Percentiles rank a stretch among this genome's conserved stretches.
Evolutionary conservation across 805 yeast species (phyloP).

Genomic region (Suhomyces emberorum): DNA sequence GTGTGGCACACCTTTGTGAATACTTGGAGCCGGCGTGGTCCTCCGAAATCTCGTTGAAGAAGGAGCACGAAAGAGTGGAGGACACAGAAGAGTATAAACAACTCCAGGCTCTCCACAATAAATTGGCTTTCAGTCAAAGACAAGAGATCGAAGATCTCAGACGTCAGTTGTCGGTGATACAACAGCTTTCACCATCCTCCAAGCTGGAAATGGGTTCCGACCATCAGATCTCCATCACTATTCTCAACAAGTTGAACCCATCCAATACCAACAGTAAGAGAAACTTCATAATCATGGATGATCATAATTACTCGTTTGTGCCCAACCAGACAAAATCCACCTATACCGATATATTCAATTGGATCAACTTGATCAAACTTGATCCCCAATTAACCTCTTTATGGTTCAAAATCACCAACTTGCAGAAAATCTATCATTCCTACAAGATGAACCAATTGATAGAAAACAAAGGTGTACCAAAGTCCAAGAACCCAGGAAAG

Average conservation of each 20-base stretch:
- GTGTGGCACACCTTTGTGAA: slow-evolving; percentile 39
- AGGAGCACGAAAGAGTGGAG: slow-evolving; percentile 4
- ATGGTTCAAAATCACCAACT: slow-evolving; percentile 39
- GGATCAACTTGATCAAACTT: slow-evolving; percentile 37
- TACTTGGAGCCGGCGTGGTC: slow-evolving; percentile 42
- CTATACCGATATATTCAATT: slow-evolving; percentile 28
- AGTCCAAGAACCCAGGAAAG: slow-evolving; percentile 2
- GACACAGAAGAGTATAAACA: slow-evolving; percentile 16
- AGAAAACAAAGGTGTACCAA: slow-evolving; percentile 6
- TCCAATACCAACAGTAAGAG: slow-evolving; percentile 6
- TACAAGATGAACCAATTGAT: slow-evolving; percentile 27
- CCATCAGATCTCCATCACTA: slow-evolving; percentile 10
- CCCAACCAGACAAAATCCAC: slow-evolving; percentile 3
- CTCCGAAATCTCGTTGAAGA: slow-evolving; percentile 2
- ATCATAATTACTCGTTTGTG: slow-evolving; percentile 12
- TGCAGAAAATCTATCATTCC: slow-evolving; percentile 39
- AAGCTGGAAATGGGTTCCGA: not conserved
- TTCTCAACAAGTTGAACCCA: slow-evolving; percentile 23
- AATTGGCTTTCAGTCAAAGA: slow-evolving; percentile 23
- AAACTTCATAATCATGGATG: slow-evolving; percentile 15
- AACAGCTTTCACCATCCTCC: slow-evolving; percentile 8
- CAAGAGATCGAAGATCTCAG: slow-evolving; percentile 31
- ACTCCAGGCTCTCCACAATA: slow-evolving; percentile 17
- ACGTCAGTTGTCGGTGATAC: slow-evolving; percentile 22
- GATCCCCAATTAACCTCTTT: slow-evolving; percentile 40